Conservation (phyloP, 148 eudicot species). For the Nepenthes gracilis region DNA sequence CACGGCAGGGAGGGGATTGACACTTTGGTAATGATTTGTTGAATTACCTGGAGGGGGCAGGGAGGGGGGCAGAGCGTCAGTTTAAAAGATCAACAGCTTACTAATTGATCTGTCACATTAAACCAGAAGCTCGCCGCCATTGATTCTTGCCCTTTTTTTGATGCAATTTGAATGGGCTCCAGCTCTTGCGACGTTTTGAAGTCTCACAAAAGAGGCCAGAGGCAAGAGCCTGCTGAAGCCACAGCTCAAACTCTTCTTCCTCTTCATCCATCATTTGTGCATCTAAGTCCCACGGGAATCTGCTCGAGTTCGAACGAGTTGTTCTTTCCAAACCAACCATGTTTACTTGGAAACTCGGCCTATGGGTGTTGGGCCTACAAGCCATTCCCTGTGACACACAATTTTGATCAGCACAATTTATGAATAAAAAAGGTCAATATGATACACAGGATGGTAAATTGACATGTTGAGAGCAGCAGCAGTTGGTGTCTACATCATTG, state of each 20-base stretch:
- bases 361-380: slow-evolving; percentile 94
- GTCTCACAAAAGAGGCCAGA: slow-evolving; percentile 88
- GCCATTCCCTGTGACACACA: slow-evolving; percentile 71
- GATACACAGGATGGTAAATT: not conserved
- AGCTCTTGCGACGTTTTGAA: slow-evolving; percentile 78
- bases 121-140: slow-evolving; percentile 61
- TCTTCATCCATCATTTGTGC: slow-evolving; percentile 88
- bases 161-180: slow-evolving; percentile 86
- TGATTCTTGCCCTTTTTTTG: slow-evolving; percentile 64
- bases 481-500: no score
- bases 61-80: no score
- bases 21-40: no score
- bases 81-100: no score
- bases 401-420: not conserved
- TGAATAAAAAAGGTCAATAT: no score
- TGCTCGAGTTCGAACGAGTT: slow-evolving; percentile 69
- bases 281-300: slow-evolving; percentile 90
- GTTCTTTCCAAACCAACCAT: slow-evolving; percentile 92
- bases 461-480: not conserved
- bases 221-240: slow-evolving; percentile 95
- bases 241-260: slow-evolving; percentile 74
- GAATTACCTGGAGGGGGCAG: no score
- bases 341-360: slow-evolving; percentile 95
- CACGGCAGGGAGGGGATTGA: no score
- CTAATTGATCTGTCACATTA: slow-evolving; percentile 12